phyloP scores from a whole-genome alignment of 1,284 basidiomycete species.

The Pterula multifida region DNA sequence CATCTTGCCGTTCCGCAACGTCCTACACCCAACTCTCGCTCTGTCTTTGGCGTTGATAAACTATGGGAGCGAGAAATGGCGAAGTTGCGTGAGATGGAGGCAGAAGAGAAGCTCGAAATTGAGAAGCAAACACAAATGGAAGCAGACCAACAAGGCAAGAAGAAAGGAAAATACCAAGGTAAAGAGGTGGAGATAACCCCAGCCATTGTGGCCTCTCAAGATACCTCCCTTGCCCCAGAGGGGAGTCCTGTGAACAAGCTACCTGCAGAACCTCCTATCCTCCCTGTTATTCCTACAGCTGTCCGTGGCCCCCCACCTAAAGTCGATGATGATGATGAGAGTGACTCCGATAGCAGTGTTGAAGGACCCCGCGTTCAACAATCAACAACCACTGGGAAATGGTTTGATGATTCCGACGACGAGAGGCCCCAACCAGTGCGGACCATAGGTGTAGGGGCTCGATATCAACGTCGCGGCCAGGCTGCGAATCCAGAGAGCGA shows the following conservation, averaged over 20 bases:
- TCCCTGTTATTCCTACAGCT: slow-evolving; percentile 42
- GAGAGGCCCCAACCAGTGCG: slow-evolving; percentile 28
- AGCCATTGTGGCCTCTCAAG: slow-evolving; percentile 4
- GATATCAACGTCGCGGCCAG: slow-evolving; percentile 20
- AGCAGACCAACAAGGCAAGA: slow-evolving; percentile 26
- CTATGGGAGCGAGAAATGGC: slow-evolving; percentile 71
- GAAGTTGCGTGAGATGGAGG: slow-evolving; percentile 63
- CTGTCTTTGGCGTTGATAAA: slow-evolving; percentile 76
- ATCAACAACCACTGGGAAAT: slow-evolving; percentile 15
- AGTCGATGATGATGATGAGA: slow-evolving; percentile 29
- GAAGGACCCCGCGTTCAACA: slow-evolving; percentile 20
- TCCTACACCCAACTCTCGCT: slow-evolving; percentile 34
- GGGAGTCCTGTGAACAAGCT: slow-evolving; percentile 9
- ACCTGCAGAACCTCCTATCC: slow-evolving; percentile 36
- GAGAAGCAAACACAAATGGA: slow-evolving; percentile 37
- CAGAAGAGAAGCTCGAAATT: slow-evolving; percentile 39
- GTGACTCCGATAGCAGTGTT: slow-evolving; percentile 39
- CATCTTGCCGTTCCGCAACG: slow-evolving; percentile 18
- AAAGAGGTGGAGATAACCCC: slow-evolving; percentile 13
- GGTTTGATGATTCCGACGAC: slow-evolving; percentile 51
- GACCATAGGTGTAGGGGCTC: slow-evolving; percentile 41
- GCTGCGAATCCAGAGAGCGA: slow-evolving; percentile 38
- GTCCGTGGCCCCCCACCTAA: slow-evolving; percentile 31
- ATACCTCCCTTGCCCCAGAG: slow-evolving; percentile 13
- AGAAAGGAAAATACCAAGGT: slow-evolving; percentile 31